Evolutionary conservation across 768 basidiomycete species (phyloP), one percentile per base, ranked within the genome.

Genomic region (Hydnum rufescens): DNA sequence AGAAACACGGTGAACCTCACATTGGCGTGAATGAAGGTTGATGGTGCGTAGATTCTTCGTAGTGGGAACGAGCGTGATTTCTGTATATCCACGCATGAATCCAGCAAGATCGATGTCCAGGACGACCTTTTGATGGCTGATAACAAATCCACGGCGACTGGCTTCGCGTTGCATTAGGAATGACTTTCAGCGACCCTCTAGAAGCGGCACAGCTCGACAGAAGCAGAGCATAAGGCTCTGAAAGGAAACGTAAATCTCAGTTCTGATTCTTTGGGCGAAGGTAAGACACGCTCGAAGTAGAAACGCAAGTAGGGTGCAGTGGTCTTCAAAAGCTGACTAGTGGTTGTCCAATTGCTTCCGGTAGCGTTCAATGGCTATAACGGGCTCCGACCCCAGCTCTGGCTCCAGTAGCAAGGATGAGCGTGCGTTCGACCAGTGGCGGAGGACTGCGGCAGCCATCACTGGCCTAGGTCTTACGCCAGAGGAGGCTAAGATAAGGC

Each of bases 41-140:
- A 99, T 72, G 1, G 86, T 85, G 59, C 72, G 77, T 32, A 99
- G 72, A 52, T 84, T 80, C 51, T 74, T 75, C 61, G 72, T 81
- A 34, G 75, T 80, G 6, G 95, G 95, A 34, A 82, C 66, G 51
- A 97, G 71, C 6, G 86, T 88, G 58, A 99, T 77, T 67, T 93
- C 88, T 6, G 90, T 93, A 64, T 89, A 90, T 55, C 89, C 92
- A 88, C 82, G 83, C 60, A 90, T 72, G 62, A 72, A 72, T 22
- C 93, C 93, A 4, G 80, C 74, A 64, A 95, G 89, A 70, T 92
- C 87, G 56, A 96, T 78, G 68, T 93, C 88, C 58, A 96, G 70
- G 56, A 86, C 84, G 49, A 95, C 90, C 64, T 88, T 88, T 74
- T 96, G 93, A 68, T 93, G 85, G 68, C 82, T 86, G 79, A 82